Conservation (phyloP, 306 rosid genomes). For the Hippophae tibetana region DNA sequence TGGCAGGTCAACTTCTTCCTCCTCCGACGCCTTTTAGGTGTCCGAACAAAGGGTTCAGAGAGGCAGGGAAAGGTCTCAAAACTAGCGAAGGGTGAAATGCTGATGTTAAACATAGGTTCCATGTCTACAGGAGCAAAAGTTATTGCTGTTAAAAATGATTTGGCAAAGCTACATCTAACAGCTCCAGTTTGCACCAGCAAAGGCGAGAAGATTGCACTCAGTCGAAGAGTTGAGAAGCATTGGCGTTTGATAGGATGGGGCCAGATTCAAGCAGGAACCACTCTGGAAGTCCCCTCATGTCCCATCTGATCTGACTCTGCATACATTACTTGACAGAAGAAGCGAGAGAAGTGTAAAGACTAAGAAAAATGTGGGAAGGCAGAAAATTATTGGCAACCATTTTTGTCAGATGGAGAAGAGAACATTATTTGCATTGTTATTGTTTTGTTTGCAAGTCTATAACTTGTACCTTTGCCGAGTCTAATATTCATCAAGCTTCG, state of each 20-base stretch:
- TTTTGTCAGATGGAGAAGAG: constrained; percentile 55
- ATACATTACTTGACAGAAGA: constrained; percentile 1
- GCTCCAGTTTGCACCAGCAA: constrained; percentile 93
- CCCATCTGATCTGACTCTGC: constrained; percentile 30
- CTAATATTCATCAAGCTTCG: no score
- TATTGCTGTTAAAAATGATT: constrained; percentile 72
- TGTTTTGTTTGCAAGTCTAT: not conserved
- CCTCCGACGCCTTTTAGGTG: constrained; percentile 84
- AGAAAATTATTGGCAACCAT: constrained; percentile 37
- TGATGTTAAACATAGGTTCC: constrained; percentile 95
- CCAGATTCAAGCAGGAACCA: constrained; percentile 85
- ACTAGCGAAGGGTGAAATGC: constrained; percentile 73
- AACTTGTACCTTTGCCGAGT: no score
- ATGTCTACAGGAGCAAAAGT: constrained; percentile 92
- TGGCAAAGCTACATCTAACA: constrained; percentile 81
- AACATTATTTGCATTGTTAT: constrained; percentile 20
- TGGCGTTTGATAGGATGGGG: constrained; percentile 99
- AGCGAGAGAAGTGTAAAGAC: constrained; percentile 5
- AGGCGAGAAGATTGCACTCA: constrained; percentile 90
- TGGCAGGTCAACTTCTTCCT: constrained; percentile 91
- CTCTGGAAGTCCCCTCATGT: constrained; percentile 69
- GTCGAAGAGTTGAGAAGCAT: constrained; percentile 94
- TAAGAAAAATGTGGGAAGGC: constrained; percentile 34
- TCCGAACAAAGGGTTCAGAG: constrained; percentile 78
- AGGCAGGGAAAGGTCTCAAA: constrained; percentile 90